These are phyloP conservation scores for Arxiozyma telluris DNA, from an alignment of 1,139 yeast genomes.

Conservation along the genomic window DNA sequence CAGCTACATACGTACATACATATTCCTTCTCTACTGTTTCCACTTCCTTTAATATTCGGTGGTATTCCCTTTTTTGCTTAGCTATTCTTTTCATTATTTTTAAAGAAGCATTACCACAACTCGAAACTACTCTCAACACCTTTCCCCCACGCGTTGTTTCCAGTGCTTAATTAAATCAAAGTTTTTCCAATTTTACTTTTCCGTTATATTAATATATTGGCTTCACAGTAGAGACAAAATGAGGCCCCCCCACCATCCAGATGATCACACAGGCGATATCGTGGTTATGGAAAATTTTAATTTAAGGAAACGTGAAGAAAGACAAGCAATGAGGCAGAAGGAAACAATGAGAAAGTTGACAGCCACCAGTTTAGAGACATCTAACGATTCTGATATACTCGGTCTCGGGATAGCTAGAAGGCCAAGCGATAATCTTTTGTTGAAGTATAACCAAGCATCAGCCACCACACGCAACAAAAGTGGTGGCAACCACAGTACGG, in stretches of 20 bases:
- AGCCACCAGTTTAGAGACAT: conserved; percentile 3
- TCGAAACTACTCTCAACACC: background rate
- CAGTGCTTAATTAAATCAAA: too few species aligned
- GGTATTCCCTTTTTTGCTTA: background rate
- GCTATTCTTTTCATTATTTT: too few species aligned
- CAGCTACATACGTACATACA: background rate
- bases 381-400: conserved; percentile 11
- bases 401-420: conserved; percentile 26
- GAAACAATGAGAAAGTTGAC: background rate
- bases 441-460: conserved; percentile 4
- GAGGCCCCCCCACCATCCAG: background rate
- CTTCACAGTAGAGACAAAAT: background rate
- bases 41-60: background rate
- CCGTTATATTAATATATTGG: background rate
- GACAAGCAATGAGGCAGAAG: background rate
- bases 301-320: background rate
- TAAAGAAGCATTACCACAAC: background rate
- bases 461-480: background rate
- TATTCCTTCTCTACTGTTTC: background rate
- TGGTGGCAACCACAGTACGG: background rate
- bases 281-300: conserved; percentile 1
- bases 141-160: background rate
- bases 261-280: background rate
- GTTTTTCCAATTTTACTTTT: too few species aligned
- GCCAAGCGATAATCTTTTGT: conserved; percentile 29